Evolutionary conservation across 208 protist genomes (phyloP), one percentile per base, ranked within the genome.

Genomic region (Willaertia magna): DNA sequence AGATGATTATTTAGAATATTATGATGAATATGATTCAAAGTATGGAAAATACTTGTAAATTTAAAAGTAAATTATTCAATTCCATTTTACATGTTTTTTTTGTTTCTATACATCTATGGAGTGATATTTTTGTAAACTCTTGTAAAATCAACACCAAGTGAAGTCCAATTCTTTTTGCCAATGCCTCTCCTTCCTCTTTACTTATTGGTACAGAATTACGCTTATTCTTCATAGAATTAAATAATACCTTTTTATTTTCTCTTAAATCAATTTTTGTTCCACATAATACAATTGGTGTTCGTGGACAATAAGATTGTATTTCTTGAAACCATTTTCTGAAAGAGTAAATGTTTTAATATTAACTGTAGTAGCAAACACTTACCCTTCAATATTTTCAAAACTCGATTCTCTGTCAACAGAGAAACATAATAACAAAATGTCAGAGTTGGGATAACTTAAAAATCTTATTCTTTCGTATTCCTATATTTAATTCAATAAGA

Each of bases 131-230:
- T n/a, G n/a, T n/a, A n/a, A n/a, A n/a, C n/a, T n/a, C n/a, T n/a
- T n/a, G n/a, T n/a, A n/a, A n/a, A n/a, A n/a, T n/a, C n/a, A n/a
- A n/a, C n/a, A n/a, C n/a, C n/a, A n/a, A n/a, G n/a, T n/a, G n/a
- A n/a, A n/a, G n/a, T n/a, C 83, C 76, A 44, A 92, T 86, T 2
- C 82, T 47, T 39, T 88, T 82, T 3, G 16, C 22, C 22, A 90
- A 20, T 30, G 18, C 46, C 52, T 91, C 84, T 67, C 90, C 92
- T 84, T 90, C 44, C n/a, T 89, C 87, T 46, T 59, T 51, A 67
- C 11, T 40, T 3, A 81, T n/a, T 48, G 89, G 84, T 34, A 51
- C 16, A 51, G 48, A 51, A 16, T 51, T 51, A 20, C 48, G 16
- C 16, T 51, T 20, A 51, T 20, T 51, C 16, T 51, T 20, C 48